A percentile compares a stretch with the other conserved stretches of the same genome.
phyloP scores from a whole-genome alignment of 768 basidiomycete species.

The Calvatia gigantea region DNA sequence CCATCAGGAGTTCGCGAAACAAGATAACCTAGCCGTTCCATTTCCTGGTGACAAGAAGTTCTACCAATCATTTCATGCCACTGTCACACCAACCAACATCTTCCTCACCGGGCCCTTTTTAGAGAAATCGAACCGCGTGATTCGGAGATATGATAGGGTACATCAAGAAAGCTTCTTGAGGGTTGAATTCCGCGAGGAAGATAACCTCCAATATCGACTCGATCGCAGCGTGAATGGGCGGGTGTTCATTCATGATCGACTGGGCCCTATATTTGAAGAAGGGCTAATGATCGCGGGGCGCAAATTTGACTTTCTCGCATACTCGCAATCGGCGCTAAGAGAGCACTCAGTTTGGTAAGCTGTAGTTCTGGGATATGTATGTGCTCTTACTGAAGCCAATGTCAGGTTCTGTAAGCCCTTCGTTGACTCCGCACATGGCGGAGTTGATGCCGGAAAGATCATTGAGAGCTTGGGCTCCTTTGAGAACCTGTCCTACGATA shows the following conservation, averaged over 20 bases:
- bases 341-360: constrained; percentile 54
- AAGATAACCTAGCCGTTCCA: constrained; percentile 20
- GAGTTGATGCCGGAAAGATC: constrained; percentile 42
- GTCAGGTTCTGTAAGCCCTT: constrained; percentile 63
- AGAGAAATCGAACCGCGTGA: constrained; percentile 60
- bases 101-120: constrained; percentile 49
- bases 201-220: constrained; percentile 45
- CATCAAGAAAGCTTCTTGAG: constrained; percentile 57
- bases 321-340: constrained; percentile 69
- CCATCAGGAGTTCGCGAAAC: constrained; percentile 19
- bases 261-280: constrained; percentile 38
- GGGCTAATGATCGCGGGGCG: constrained; percentile 52
- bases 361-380: not conserved
- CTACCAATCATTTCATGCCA: constrained; percentile 24
- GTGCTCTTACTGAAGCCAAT: not conserved
- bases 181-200: constrained; percentile 62
- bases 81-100: constrained; percentile 53
- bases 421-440: constrained; percentile 22
- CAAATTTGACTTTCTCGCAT: constrained; percentile 60
- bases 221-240: constrained; percentile 54
- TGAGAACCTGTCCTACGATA: constrained; percentile 39
- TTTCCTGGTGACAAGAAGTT: constrained; percentile 25
- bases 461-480: constrained; percentile 55
- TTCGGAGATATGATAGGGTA: constrained; percentile 43
- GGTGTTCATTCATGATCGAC: constrained; percentile 42